Base-by-base conservation (phyloP, 345 rosid species). In the Aegle marmelos region DNA sequence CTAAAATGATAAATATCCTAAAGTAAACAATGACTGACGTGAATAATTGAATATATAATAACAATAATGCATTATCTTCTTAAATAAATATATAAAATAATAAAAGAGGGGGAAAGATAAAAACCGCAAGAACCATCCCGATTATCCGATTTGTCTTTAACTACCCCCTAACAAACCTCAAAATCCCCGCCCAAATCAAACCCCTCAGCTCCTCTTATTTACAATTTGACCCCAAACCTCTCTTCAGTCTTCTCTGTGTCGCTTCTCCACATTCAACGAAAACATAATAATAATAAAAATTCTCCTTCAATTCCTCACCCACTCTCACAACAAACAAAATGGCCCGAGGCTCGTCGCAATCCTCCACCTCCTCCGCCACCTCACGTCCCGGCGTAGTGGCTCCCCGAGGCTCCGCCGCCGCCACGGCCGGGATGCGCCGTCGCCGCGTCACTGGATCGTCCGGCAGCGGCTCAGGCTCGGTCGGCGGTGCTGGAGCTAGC, bases 381-480 rank as follows among this genome's bases (percentile, higher is more conserved):
- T 80, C 92, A 14, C 87, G 98, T 8, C 90, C 97, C 0, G 97
- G 93, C 53, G 80, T 91, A 79, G 25, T 80, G 76, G 97, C 97
- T 45, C 98, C 94, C 2, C 94, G 98, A 2, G 97, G 98, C 73
- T 89, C 97, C 16, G 97, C 97, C 0, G 98, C 98, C 1, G 97
- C 97, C 28, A 86, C 98, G 0, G 97, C 98, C 3, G 98, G 96
- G 50, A 88, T 90, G 93, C 97, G 98, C 72, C 93, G 98, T n/a
- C 96, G 97, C 60, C 88, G 92, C 73, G 75, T 88, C 75, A 84
- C 84, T 25, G 85, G 89, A 5, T 79, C 88, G 7, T 78, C 92
- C 41, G 68, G 84, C 5, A 89, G 78, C 64, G 83, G 82, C n/a
- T 1, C 60, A 19, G 79, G 78, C 7, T 9, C 70, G 2, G 80